These are phyloP conservation scores for Cokeromyces recurvatus DNA, from an alignment of 371 early-diverging fungal genomes.

Conservation along the genomic window DNA sequence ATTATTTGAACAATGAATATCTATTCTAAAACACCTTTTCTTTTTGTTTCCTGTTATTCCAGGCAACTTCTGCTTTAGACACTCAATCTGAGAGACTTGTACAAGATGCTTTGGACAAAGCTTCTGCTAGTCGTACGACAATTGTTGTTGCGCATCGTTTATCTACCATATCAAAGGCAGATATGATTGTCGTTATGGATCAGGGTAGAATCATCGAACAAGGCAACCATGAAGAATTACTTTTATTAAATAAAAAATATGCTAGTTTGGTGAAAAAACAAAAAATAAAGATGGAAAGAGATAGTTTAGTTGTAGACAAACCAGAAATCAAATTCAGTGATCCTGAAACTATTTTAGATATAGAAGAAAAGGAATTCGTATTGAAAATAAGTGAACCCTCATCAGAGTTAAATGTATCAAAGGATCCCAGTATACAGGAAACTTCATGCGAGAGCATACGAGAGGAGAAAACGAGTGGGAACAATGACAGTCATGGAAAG, in stretches of 20 bases:
- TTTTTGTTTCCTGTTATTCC: slow-evolving; percentile 18
- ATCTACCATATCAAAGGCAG: slow-evolving; percentile 69
- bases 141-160: slow-evolving; percentile 86
- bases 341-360: too few relatives aligned
- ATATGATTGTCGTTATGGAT: slow-evolving; percentile 71
- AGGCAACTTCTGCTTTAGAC: slow-evolving; percentile 76
- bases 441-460: too few relatives aligned
- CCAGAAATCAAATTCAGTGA: too few relatives aligned
- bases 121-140: slow-evolving; percentile 69
- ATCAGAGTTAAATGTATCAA: too few relatives aligned
- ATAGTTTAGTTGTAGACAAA: too few relatives aligned
- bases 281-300: slow-evolving; percentile 6
- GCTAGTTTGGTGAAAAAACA: slow-evolving; percentile 44
- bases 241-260: slow-evolving; percentile 35
- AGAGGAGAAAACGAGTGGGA: too few relatives aligned
- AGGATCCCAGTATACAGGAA: too few relatives aligned
- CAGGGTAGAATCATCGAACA: slow-evolving; percentile 61
- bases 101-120: slow-evolving; percentile 67
- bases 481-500: too few relatives aligned
- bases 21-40: too few relatives aligned
- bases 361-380: too few relatives aligned
- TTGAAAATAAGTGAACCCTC: too few relatives aligned
- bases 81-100: slow-evolving; percentile 77
- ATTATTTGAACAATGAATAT: background rate
- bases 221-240: slow-evolving; percentile 58